Evolutionary conservation across 2,329 filamentous ascomycete genomes (phyloP).

Genomic region (Cladobotryum protrusum): DNA sequence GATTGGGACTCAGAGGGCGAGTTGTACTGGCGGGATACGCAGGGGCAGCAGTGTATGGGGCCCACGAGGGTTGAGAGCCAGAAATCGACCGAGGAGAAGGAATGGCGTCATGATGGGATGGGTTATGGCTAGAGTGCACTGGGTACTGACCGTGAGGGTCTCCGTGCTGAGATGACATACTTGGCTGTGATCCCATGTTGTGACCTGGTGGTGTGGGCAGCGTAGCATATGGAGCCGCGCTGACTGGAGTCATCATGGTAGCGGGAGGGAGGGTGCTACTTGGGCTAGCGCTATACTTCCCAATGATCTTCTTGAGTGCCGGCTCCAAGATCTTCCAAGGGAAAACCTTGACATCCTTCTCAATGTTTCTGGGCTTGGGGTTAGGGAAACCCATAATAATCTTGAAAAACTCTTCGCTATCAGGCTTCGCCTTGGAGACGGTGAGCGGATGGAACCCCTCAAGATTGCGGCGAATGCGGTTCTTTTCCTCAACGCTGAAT

Average conservation of each 20-base stretch:
- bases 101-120: constrained; percentile 39
- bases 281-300: constrained; percentile 71
- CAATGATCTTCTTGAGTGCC: constrained; percentile 95
- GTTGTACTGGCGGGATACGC: constrained; percentile 28
- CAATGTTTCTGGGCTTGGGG: constrained; percentile 94
- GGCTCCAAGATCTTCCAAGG: constrained; percentile 85
- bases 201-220: constrained; percentile 42
- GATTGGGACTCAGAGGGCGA: constrained; percentile 38
- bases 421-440: constrained; percentile 84
- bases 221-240: constrained; percentile 34
- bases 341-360: constrained; percentile 99
- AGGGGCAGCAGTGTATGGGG: constrained; percentile 34
- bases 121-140: constrained; percentile 30
- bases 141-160: constrained; percentile 33
- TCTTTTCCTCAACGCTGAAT: constrained; percentile 97
- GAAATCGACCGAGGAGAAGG: constrained; percentile 48
- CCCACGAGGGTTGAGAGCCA: constrained; percentile 44
- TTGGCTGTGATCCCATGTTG: constrained; percentile 25
- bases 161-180: constrained; percentile 21
- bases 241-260: constrained; percentile 36
- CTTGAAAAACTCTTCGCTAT: constrained; percentile 97
- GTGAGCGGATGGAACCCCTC: constrained; percentile 91
- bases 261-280: constrained; percentile 32
- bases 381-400: constrained; percentile 96
- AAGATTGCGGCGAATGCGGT: constrained; percentile 89